Base-by-base conservation (phyloP, 192 early-diverging fungal species). In the Gamsiella multidivaricata region DNA sequence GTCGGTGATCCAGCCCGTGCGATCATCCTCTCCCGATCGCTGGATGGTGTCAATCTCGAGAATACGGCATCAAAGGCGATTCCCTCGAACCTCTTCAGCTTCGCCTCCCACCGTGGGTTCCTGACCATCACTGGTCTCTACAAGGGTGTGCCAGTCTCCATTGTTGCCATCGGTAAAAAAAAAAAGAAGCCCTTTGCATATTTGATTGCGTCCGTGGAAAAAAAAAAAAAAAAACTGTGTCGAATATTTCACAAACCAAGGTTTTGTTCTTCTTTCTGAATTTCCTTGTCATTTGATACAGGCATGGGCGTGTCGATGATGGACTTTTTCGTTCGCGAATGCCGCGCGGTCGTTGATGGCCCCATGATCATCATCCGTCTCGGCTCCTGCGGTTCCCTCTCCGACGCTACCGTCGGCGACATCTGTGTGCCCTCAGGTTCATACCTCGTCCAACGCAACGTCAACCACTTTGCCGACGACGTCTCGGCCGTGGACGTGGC, bases 241-340 rank as follows among this genome's bases (percentile, higher is more conserved):
- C 51, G 20, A n/a, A n/a, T n/a, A n/a, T n/a, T n/a, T n/a, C n/a
- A n/a, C n/a, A n/a, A n/a, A n/a, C n/a, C n/a, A n/a, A n/a, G n/a
- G n/a, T n/a, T n/a, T n/a, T 15, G 3, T 28, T 55, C 36, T 34
- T 42, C 1, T 26, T 34, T 25, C 23, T 54, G 25, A 46, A 14
- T 37, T 51, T 25, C 33, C 10, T 22, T 26, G 17, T 43, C 64
- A 6, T 15, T 28, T 64, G 54, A 17, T 22, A 8, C 54, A 81
- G 82, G 84, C 10, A 85, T 85, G 89, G 96, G 96, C 18, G 74
- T 87, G 18, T 80, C 91, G 3, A 95, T 94, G 90, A 94, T 94
- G 89, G 96, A 97, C 76, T 93, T 97, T 61, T 91, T 97, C 65
- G 88, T 97, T 18, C 87, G 96, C 23, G 96, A 98, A 79, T 84